A percentile compares a stretch with the other conserved stretches of the same genome.
phyloP scores from a whole-genome alignment of 2,329 filamentous ascomycete genomes.

The Aspergillus neotritici region DNA sequence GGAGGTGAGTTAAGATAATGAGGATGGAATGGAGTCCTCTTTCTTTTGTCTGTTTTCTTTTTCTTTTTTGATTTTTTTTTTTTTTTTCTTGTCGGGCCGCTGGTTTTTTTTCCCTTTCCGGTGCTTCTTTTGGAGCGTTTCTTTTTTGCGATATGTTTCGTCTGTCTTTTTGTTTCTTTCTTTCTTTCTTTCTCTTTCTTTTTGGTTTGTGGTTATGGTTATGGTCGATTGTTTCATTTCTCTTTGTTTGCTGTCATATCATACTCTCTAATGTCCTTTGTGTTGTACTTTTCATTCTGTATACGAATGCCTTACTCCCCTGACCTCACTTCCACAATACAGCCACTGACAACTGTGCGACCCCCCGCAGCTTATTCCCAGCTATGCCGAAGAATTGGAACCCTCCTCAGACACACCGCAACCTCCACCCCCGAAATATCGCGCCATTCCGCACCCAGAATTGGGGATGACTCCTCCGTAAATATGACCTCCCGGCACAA shows the following conservation, averaged over 20 bases:
- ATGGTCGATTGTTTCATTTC: background rate
- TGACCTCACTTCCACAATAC: too few relatives aligned
- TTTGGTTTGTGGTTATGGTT: background rate
- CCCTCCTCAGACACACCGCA: conserved; percentile 4
- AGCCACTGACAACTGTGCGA: background rate
- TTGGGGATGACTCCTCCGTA: conserved; percentile 22
- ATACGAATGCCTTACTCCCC: background rate
- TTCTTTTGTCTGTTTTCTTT: too few relatives aligned
- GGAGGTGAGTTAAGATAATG: background rate
- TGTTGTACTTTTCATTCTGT: background rate
- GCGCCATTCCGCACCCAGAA: conserved; percentile 12
- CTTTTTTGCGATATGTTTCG: conserved; percentile 2
- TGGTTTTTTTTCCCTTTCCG: background rate
- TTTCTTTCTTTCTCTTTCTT: background rate
- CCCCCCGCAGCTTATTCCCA: conserved; percentile 6
- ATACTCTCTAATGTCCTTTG: conserved; percentile 1
- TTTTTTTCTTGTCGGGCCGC: background rate
- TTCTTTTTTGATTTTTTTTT: conserved; percentile 1
- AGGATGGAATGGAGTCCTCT: too few relatives aligned
- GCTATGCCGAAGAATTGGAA: conserved; percentile 17
- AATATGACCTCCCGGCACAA: conserved; percentile 11
- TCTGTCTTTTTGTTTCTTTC: background rate
- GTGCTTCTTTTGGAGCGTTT: background rate
- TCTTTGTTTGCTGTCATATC: background rate
- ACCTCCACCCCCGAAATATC: conserved; percentile 17